Conservation (phyloP, 768 basidiomycete species). For the Kwoniella sp. region DNA sequence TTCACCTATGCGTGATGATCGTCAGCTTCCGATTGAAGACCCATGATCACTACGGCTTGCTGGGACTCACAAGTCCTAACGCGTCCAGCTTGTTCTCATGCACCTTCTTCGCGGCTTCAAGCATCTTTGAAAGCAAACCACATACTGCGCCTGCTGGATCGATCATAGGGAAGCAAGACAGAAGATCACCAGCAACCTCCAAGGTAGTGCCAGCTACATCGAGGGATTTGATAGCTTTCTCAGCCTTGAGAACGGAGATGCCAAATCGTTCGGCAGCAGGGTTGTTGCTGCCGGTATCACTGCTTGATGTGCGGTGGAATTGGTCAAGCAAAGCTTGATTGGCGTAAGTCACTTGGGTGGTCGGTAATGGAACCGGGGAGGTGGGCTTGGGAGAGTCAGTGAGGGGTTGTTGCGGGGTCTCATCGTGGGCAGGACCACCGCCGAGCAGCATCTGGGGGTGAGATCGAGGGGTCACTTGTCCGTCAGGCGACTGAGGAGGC, state of each 20-base stretch:
- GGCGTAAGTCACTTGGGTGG: neutral
- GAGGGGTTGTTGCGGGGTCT: neutral
- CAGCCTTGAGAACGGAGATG: slow-evolving; percentile 3
- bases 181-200: slow-evolving; percentile 5
- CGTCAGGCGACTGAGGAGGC: neutral
- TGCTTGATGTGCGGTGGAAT: neutral
- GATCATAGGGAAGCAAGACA: slow-evolving; percentile 6
- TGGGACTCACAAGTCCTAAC: slow-evolving; percentile 19
- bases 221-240: slow-evolving; percentile 7
- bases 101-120: slow-evolving; percentile 3
- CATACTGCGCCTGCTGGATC: slow-evolving; percentile 5
- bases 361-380: neutral
- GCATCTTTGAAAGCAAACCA: slow-evolving; percentile 4
- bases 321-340: neutral
- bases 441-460: slow-evolving; percentile 9
- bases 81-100: slow-evolving; percentile 13
- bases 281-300: neutral
- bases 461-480: neutral
- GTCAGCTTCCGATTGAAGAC: neutral
- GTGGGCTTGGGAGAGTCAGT: neutral
- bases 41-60: no score
- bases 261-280: slow-evolving; percentile 1
- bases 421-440: neutral
- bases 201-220: slow-evolving; percentile 1
- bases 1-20: slow-evolving; percentile 2